phyloP scores from a whole-genome alignment of 345 rosid species.

The Mallotus nudiflorus region DNA sequence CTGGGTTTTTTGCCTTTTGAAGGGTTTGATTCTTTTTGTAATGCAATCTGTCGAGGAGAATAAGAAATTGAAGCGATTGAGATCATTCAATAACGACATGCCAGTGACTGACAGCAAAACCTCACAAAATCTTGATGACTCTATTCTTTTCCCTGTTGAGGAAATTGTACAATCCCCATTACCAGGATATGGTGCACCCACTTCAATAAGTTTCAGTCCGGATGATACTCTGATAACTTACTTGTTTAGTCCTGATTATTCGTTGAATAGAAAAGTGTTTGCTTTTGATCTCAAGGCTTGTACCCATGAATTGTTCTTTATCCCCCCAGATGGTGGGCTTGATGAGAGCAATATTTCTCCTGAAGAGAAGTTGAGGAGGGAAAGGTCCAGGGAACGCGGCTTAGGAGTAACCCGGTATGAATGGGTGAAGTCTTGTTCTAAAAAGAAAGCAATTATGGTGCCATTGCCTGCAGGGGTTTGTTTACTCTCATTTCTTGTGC shows the following conservation, averaged over 20 bases:
- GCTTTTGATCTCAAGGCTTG: conserved; percentile 59
- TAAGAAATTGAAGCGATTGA: conserved; percentile 50
- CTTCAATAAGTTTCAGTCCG: conserved; percentile 78
- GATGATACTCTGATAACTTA: conserved; percentile 68
- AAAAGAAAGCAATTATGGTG: conserved; percentile 72
- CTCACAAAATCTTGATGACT: conserved; percentile 40
- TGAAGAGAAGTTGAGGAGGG: conserved; percentile 91
- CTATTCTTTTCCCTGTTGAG: conserved; percentile 58
- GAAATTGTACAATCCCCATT: conserved; percentile 87
- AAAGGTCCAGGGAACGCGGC: conserved; percentile 87
- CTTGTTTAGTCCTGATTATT: conserved; percentile 76
- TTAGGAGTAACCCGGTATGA: conserved; percentile 91
- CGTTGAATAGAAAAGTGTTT: conserved; percentile 67
- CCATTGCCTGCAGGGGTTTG: conserved; percentile 95
- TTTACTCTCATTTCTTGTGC: conserved; percentile 21
- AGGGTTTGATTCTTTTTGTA: conserved; percentile 33
- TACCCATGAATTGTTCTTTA: conserved; percentile 61
- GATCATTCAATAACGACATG: conserved; percentile 45
- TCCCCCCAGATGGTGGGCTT: conserved; percentile 89
- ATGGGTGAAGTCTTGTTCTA: conserved; percentile 76
- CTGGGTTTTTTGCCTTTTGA: neutral
- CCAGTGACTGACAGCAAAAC: conserved; percentile 47
- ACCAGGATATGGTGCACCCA: conserved; percentile 85
- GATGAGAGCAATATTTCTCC: conserved; percentile 84
- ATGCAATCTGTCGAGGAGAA: conserved; percentile 59